Evolutionary conservation across 306 rosid genomes (phyloP).

Genomic region (Quercus berberidifolia): DNA sequence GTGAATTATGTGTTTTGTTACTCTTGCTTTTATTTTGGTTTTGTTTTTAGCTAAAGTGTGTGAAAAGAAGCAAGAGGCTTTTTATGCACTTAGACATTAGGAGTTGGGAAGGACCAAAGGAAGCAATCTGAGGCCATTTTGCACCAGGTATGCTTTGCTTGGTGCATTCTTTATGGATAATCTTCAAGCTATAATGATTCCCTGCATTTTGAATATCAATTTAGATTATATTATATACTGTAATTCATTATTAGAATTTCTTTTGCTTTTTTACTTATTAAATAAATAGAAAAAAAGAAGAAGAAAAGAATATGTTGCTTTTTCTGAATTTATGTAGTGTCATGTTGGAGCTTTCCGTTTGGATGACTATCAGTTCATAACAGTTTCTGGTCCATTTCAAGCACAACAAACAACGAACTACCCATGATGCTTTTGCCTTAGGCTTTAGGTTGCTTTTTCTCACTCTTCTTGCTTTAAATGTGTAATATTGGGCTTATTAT

Average conservation of each 20-base stretch:
- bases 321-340: no score
- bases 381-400: background rate
- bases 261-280: no score
- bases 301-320: no score
- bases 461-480: background rate
- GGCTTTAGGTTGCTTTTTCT: background rate
- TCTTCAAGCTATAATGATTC: background rate
- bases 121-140: constrained; percentile 80
- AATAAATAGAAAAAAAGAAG: no score
- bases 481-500: background rate
- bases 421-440: background rate
- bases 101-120: constrained; percentile 65
- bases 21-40: background rate
- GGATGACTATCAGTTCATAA: background rate
- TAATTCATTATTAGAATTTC: background rate
- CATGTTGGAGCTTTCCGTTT: no score
- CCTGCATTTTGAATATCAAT: background rate
- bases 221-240: background rate
- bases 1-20: no score
- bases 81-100: constrained; percentile 86
- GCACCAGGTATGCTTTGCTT: constrained; percentile 64
- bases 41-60: constrained; percentile 65
- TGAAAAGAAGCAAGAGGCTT: constrained; percentile 84
- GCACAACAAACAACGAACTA: background rate
- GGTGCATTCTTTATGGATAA: background rate